These are phyloP conservation scores for Straminergon stramineum DNA, from an alignment of 225 moss, liverwort and hornwort species.

Conservation along the genomic window DNA sequence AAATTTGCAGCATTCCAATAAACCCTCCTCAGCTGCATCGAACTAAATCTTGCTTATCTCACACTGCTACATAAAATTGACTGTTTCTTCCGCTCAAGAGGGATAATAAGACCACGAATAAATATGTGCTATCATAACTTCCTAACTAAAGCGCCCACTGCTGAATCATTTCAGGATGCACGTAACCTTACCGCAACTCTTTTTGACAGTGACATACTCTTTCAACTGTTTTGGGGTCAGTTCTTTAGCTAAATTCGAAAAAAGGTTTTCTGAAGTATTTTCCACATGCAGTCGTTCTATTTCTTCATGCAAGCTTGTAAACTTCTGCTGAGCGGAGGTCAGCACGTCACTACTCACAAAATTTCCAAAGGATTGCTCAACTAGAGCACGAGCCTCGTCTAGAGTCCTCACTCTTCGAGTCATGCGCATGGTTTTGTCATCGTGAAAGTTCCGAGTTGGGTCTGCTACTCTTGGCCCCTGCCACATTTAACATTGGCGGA, in stretches of 20 bases:
- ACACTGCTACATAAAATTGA: background rate
- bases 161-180: background rate
- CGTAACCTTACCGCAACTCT: slow-evolving; percentile 19
- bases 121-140: background rate
- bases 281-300: slow-evolving; percentile 44
- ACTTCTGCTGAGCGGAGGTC: slow-evolving; percentile 45
- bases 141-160: background rate
- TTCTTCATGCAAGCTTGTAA: slow-evolving; percentile 48
- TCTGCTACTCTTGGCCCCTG: slow-evolving; percentile 55
- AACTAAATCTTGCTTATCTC: background rate
- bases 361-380: slow-evolving; percentile 87
- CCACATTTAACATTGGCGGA: background rate
- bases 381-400: slow-evolving; percentile 60
- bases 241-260: slow-evolving; percentile 34
- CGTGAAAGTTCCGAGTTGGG: background rate
- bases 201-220: slow-evolving; percentile 50
- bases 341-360: slow-evolving; percentile 75
- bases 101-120: background rate
- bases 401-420: slow-evolving; percentile 55
- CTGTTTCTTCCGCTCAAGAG: background rate
- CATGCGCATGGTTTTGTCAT: slow-evolving; percentile 5
- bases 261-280: slow-evolving; percentile 24
- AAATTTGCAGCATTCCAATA: background rate
- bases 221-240: slow-evolving; percentile 48
- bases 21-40: background rate